phyloP scores from a whole-genome alignment of 768 basidiomycete genomes.

The Cyathus striatus region DNA sequence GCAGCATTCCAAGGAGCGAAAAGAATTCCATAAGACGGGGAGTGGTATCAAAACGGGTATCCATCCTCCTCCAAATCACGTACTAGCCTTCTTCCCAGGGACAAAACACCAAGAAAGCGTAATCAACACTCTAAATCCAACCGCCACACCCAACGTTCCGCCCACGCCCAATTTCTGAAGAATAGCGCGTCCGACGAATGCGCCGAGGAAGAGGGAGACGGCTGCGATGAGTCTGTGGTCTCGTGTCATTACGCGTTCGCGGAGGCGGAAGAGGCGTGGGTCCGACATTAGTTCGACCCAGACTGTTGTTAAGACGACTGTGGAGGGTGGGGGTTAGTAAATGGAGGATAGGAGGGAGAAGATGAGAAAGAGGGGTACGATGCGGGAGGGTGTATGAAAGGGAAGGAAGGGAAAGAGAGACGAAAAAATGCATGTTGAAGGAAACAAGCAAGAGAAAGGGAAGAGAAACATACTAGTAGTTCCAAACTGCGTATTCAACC shows the following conservation, averaged over 20 bases:
- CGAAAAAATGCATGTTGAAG: slow-evolving; percentile 2
- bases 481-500: slow-evolving; percentile 74
- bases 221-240: slow-evolving; percentile 73
- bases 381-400: no score
- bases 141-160: slow-evolving; percentile 60
- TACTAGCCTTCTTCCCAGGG: slow-evolving; percentile 30
- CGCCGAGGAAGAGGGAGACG: slow-evolving; percentile 67
- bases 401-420: no score
- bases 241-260: slow-evolving; percentile 47
- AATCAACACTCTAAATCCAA: slow-evolving; percentile 58
- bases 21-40: no score
- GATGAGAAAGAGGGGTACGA: no score
- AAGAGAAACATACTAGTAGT: slow-evolving; percentile 54
- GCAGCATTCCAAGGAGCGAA: no score
- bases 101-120: slow-evolving; percentile 64
- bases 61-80: no score
- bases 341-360: no score
- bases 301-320: slow-evolving; percentile 82
- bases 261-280: slow-evolving; percentile 62
- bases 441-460: not conserved
- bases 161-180: slow-evolving; percentile 56
- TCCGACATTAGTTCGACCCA: slow-evolving; percentile 89
- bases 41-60: no score
- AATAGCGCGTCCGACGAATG: slow-evolving; percentile 59
- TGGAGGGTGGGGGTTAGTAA: no score